Conservation (phyloP, 768 basidiomycete species). For the Lentinus tigrinus region DNA sequence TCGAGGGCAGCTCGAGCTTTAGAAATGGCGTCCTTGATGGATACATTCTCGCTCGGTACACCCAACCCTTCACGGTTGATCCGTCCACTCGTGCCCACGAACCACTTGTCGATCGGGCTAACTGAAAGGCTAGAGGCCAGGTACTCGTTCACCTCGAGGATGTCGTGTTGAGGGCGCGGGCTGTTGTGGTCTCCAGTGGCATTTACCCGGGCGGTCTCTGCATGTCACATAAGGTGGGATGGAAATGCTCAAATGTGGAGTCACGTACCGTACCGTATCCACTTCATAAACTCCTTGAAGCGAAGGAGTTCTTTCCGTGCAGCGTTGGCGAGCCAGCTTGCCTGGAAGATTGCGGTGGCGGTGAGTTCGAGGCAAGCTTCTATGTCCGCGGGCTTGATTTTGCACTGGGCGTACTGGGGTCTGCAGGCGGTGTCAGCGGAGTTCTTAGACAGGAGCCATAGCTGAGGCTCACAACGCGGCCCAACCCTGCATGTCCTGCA, state of each 20-base stretch:
- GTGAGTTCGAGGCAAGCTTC: conserved; percentile 51
- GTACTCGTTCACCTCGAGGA: conserved; percentile 80
- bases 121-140: conserved; percentile 66
- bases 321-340: conserved; percentile 66
- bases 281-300: conserved; percentile 78
- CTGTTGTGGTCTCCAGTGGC: conserved; percentile 48
- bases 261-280: conserved; percentile 71
- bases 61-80: conserved; percentile 53
- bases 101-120: conserved; percentile 79
- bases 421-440: conserved; percentile 36
- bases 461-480: conserved; percentile 55
- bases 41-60: conserved; percentile 33
- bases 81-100: conserved; percentile 58
- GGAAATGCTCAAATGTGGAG: not conserved
- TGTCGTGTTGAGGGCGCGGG: conserved; percentile 57
- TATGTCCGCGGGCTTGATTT: conserved; percentile 50
- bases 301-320: conserved; percentile 67
- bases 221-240: not conserved
- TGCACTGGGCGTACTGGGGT: conserved; percentile 54
- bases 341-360: conserved; percentile 57
- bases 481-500: conserved; percentile 83
- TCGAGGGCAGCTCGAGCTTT: conserved; percentile 14
- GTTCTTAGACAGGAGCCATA: conserved; percentile 2
- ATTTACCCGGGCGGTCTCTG: conserved; percentile 52
- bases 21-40: conserved; percentile 9